Evolutionary conservation across 2,329 filamentous ascomycete genomes (phyloP).

Genomic region (Aspergillus sp.): DNA sequence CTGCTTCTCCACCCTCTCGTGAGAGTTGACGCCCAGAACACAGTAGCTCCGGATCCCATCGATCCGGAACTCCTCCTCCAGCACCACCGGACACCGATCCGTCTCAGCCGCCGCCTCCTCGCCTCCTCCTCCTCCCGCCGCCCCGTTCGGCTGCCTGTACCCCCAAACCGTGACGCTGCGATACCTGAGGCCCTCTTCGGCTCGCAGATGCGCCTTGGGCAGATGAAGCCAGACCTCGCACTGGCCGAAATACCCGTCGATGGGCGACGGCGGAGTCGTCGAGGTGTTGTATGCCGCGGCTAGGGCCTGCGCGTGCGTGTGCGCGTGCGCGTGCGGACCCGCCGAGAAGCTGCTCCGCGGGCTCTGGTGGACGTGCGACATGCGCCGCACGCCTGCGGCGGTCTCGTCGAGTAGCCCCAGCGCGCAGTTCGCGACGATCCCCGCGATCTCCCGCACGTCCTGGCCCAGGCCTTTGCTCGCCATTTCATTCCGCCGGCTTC

Average conservation of each 20-base stretch:
- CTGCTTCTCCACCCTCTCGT: conserved; percentile 44
- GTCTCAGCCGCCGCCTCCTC: conserved; percentile 14
- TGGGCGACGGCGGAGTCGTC: conserved; percentile 8
- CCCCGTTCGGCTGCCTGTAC: conserved; percentile 17
- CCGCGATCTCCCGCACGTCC: conserved; percentile 27
- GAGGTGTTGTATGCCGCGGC: conserved; percentile 3
- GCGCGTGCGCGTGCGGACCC: conserved; percentile 5
- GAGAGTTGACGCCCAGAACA: conserved; percentile 45
- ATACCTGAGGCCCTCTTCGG: conserved; percentile 33
- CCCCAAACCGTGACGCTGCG: conserved; percentile 27
- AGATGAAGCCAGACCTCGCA: conserved; percentile 32
- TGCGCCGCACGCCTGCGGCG: conserved; percentile 25
- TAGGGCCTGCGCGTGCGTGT: conserved; percentile 1
- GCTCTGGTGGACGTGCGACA: conserved; percentile 22
- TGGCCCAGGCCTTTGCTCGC: conserved; percentile 18
- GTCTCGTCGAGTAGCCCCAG: conserved; percentile 29
- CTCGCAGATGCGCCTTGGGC: conserved; percentile 38
- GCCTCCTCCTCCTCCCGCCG: conserved; percentile 4
- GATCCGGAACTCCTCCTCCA: conserved; percentile 33
- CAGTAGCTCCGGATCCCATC: conserved; percentile 36
- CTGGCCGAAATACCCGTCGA: conserved; percentile 22
- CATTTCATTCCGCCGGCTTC: conserved; percentile 22
- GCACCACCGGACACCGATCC: conserved; percentile 17
- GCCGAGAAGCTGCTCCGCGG: conserved; percentile 16
- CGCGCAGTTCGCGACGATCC: conserved; percentile 25